Evolutionary conservation across 1,139 yeast species (phyloP), one percentile per base, ranked within the genome.

Genomic region (Pichia sp.): DNA sequence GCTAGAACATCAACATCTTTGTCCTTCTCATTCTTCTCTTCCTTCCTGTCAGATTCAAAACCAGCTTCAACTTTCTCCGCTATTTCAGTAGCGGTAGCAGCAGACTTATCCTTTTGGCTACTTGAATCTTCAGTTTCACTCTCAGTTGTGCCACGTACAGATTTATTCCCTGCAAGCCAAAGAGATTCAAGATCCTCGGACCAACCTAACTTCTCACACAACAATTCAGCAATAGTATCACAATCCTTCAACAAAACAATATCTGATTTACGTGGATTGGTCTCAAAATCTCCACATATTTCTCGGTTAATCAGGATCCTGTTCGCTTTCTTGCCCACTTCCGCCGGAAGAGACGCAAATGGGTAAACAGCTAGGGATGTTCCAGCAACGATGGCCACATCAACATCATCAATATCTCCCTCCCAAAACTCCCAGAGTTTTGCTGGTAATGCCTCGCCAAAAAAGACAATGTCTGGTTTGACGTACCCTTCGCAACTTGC

Each of bases 381-480:
- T 1, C 99, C 99, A 0, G 96, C 97, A 2, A 93, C 90, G 31
- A 92, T 81, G 0, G 90, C 92, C 31, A 92, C 68, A 60, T 86
- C 91, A n/a, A 87, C 79, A 12, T 70, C 67, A 10, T 70, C 69
- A 0, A 74, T 73, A 63, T 90, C 97, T 17, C 78, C 75, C 3
- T 85, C 89, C 85, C 92, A 87, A 38, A 67, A 61, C 2, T 80
- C 80, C 68, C 87, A 91, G 65, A 91, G 88, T 55, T 74, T 72
- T 1, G 63, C 64, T 0, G 98, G 98, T 27, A 92, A 73, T 0
- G 84, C 80, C 69, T 92, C 98, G 1, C 98, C 98, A 71, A 91
- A 92, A 64, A 92, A 92, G 0, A 89, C 95, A 60, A 92, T 93
- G 64, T 89, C 95, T 0, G 98, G 99, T 65, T 92, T 92, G 38